Conservation (phyloP, 2,329 filamentous ascomycete species). For the Aspergillus sergii region DNA sequence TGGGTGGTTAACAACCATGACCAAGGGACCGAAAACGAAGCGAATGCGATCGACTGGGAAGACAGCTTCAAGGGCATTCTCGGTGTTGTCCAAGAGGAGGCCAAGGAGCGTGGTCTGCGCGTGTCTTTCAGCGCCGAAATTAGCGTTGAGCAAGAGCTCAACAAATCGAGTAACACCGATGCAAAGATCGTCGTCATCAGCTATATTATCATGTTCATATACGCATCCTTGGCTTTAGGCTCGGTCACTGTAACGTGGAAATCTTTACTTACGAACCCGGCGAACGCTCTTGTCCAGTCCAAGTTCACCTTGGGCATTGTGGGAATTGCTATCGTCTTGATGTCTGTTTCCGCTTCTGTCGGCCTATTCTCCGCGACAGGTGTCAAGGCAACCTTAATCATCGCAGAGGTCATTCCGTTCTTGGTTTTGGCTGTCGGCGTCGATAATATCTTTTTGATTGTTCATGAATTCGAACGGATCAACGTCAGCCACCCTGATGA, state of each 20-base stretch:
- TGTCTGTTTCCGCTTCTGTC: constrained; percentile 95
- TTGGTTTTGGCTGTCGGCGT: constrained; percentile 95
- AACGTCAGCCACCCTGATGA: constrained; percentile 91
- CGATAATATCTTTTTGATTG: constrained; percentile 98
- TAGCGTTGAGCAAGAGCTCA: constrained; percentile 91
- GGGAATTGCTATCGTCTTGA: constrained; percentile 91
- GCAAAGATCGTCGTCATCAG: constrained; percentile 95
- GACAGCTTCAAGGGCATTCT: constrained; percentile 73
- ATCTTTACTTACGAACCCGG: constrained; percentile 78
- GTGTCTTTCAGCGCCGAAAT: constrained; percentile 95
- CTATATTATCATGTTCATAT: constrained; percentile 98
- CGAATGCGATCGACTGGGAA: constrained; percentile 87
- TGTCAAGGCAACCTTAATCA: constrained; percentile 94
- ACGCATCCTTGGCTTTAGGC: constrained; percentile 88
- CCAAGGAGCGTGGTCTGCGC: constrained; percentile 73
- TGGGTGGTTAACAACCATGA: constrained; percentile 91
- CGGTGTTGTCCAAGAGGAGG: constrained; percentile 78
- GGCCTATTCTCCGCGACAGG: constrained; percentile 90
- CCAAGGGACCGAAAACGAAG: constrained; percentile 71
- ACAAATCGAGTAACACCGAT: constrained; percentile 97
- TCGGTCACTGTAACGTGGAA: constrained; percentile 79
- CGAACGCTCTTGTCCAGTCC: constrained; percentile 85
- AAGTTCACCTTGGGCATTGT: constrained; percentile 96
- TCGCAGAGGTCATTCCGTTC: constrained; percentile 97
- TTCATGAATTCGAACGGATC: constrained; percentile 95